These are phyloP conservation scores for Pilobolus umbonatus DNA, from an alignment of 192 early-diverging fungal species.

Conservation along the genomic window DNA sequence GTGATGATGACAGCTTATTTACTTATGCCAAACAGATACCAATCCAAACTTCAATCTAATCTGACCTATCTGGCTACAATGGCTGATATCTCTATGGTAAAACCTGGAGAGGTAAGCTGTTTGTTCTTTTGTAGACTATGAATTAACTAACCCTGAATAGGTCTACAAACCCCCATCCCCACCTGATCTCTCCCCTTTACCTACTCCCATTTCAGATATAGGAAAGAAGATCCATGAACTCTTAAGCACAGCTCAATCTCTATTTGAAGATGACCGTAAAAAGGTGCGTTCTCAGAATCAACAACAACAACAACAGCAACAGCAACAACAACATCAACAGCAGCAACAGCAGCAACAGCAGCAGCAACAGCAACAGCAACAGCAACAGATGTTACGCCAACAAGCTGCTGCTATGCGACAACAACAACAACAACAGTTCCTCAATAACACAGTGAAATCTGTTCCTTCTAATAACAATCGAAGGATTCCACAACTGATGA, in stretches of 20 bases:
- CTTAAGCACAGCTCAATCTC: constrained; percentile 18
- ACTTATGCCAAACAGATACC: constrained; percentile 15
- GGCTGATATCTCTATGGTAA: constrained; percentile 29
- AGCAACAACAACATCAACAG: constrained; percentile 13
- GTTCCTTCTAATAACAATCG: constrained; percentile 1
- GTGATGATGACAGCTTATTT: neutral
- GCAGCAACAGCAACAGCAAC: constrained; percentile 1
- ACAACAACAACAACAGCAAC: neutral
- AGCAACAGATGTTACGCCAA: constrained; percentile 22
- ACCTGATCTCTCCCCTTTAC: constrained; percentile 27
- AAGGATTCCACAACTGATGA: constrained; percentile 4
- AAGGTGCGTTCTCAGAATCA: neutral
- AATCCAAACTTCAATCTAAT: constrained; percentile 31
- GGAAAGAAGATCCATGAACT: constrained; percentile 18
- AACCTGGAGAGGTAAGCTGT: constrained; percentile 24
- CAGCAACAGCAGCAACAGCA: constrained; percentile 13
- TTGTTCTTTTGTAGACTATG: neutral
- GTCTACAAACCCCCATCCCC: constrained; percentile 26
- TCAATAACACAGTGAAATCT: neutral
- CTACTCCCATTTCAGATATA: constrained; percentile 20
- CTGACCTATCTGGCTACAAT: constrained; percentile 34
- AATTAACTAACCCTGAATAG: neutral
- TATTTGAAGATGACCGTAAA: constrained; percentile 9
- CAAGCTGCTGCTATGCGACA: constrained; percentile 26
- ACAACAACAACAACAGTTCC: constrained; percentile 26